Evolutionary conservation across 2,329 filamentous ascomycete species (phyloP), one percentile per base, ranked within the genome.

Genomic region (Ceratocystis cubensis): DNA sequence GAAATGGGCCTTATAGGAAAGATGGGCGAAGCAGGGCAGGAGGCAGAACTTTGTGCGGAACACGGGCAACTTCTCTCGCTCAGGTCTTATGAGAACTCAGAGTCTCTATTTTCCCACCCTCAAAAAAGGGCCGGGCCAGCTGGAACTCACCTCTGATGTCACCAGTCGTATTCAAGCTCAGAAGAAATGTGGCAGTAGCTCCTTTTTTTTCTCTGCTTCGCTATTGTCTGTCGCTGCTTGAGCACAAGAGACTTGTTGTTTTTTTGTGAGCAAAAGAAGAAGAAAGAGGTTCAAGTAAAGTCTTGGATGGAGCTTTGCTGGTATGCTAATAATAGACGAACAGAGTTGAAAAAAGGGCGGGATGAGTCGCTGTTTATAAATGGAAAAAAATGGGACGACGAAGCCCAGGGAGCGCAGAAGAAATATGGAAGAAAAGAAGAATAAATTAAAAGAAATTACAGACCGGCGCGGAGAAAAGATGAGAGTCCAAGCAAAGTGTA

Each of bases 321-420:
- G 7, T n/a, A 28, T 57, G 48, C 33, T 28, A 65, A 56, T 65
- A 56, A 59, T 46, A 64, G 45, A 48, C 25, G 33, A 65, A 33
- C 8, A 65, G 64, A 65, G 30, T 57, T 3, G 64, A 61, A 41
- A 45, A 61, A 65, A 48, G 46, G n/a, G 15, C 25, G 30, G 63
- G 37, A 56, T 28, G 30, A 46, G 46, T 57, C 33, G n/a, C 25
- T 10, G 61, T 45, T 46, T 63, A 46, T 45, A 63, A 65, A 65
- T 33, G 41, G 25, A 45, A 61, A 41, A 15, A 25, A 45, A 50
- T 44, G 59, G 59, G 59, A 62, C 33, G 59, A 62, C 41, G 7
- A 37, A 50, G 48, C 17, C 28, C 28, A 37, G 25, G 20, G 25
- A 33, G 15, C 28, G 50, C 37, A 13, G 22, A 41, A 65, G 17